These are phyloP conservation scores for Neofusicoccum umdonicola DNA, from an alignment of 2,329 filamentous ascomycete species.

Conservation along the genomic window DNA sequence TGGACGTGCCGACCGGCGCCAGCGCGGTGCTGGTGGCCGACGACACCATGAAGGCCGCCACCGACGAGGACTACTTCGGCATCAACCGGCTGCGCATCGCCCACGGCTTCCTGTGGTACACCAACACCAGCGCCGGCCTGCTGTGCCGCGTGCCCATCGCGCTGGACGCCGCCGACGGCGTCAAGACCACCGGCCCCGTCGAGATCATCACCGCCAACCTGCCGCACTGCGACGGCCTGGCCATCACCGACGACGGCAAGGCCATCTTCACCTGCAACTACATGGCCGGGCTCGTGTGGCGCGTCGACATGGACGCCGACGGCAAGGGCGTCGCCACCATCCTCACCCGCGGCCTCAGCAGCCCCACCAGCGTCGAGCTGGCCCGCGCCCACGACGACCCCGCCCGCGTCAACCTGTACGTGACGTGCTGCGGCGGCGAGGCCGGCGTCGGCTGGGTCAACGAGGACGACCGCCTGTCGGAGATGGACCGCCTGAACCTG, in stretches of 20 bases:
- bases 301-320: background rate
- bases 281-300: conserved; percentile 14
- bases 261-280: conserved; percentile 8
- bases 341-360: background rate
- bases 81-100: conserved; percentile 14
- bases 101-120: conserved; percentile 14
- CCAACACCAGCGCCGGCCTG: conserved; percentile 16
- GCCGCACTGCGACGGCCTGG: conserved; percentile 15
- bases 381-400: background rate
- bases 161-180: background rate
- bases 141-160: conserved; percentile 12
- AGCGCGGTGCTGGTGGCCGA: conserved; percentile 6
- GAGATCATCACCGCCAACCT: conserved; percentile 11
- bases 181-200: background rate
- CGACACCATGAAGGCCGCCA: conserved; percentile 14
- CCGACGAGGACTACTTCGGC: conserved; percentile 14
- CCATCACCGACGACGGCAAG: background rate
- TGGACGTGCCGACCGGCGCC: conserved; percentile 6
- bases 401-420: background rate
- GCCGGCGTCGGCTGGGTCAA: conserved; percentile 7
- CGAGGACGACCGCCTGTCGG: conserved; percentile 3
- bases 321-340: conserved; percentile 2
- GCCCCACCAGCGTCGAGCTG: conserved; percentile 5
- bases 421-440: conserved; percentile 14
- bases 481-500: background rate